Conservation (phyloP, 2,329 filamentous ascomycete species). For the Rugonectria rugulosa region DNA sequence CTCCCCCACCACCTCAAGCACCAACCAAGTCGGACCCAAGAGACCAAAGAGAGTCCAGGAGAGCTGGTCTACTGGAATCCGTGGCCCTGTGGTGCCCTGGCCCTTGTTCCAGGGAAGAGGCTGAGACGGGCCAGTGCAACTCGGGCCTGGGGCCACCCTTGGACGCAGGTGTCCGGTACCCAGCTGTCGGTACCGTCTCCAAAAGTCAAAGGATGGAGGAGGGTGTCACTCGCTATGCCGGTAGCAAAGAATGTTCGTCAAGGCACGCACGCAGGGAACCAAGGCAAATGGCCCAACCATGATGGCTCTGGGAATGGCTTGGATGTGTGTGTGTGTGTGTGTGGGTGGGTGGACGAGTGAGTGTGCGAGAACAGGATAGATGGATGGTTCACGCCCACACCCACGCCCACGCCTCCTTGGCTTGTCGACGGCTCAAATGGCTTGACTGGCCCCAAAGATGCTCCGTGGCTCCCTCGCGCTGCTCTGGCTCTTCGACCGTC, state of each 20-base stretch:
- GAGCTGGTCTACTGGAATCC: no score
- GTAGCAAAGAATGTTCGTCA: slow-evolving; percentile 6
- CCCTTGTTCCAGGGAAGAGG: slow-evolving; percentile 12
- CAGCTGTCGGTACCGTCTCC: slow-evolving; percentile 36
- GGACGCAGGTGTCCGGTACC: slow-evolving; percentile 31
- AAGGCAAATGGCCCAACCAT: not conserved
- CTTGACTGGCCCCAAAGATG: not conserved
- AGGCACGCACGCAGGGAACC: not conserved
- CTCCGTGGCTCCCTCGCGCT: not conserved
- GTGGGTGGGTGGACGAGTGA: not conserved
- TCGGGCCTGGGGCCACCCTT: slow-evolving; percentile 27
- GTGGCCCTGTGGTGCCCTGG: slow-evolving; percentile 3
- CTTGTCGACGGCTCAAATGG: not conserved
- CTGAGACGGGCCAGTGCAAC: slow-evolving; percentile 29
- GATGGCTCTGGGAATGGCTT: not conserved
- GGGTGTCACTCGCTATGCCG: no score
- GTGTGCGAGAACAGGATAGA: no score
- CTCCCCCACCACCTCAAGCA: not conserved
- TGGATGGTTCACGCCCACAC: slow-evolving; percentile 4
- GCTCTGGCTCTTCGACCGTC: slow-evolving; percentile 12
- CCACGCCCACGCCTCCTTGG: not conserved
- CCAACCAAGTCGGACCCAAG: not conserved
- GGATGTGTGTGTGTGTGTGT: not conserved
- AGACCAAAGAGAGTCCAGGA: not conserved
- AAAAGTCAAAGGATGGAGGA: slow-evolving; percentile 15